Base-by-base conservation (phyloP, 1,139 yeast genomes). In the Debaryomycetaceae sp. region DNA sequence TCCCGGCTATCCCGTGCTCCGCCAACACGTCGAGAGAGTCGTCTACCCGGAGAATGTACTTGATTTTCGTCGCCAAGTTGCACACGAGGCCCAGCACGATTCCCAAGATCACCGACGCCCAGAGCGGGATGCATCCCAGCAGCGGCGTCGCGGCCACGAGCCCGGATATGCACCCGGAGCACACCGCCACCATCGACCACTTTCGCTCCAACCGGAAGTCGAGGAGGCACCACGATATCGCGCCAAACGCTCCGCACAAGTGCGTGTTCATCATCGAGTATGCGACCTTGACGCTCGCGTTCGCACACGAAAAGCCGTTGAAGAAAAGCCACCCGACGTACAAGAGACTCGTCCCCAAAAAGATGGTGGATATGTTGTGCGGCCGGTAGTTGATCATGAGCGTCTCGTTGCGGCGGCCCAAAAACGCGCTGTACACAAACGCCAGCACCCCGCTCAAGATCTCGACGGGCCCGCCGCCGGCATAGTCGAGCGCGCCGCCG, bases 381-480 rank as follows among this genome's bases (percentile, higher is more conserved):
- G 98, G 97, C 43, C 97, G 67, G 58, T 79, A 90, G 53, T 87
- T 87, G 43, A 85, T 76, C 71, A 86, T 71, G 36, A 82, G 65
- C 40, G 82, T 79, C 48, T 82, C 90, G 44, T 78, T 78, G 49
- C 96, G 68, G 45, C 82, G 73, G 7, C 96, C 95, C 32, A 86
- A 62, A 34, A 82, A 85, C 35, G 77, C 73, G 12, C 92, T 77
- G 44, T 80, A 80, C 7, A 82, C 95, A 45, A 87, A 77, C 2
- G 95, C 96, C 25, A 86, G 81, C 15, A 85, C 80, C 41, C 97
- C 97, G 19, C 93, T 77, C 22, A 85, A 70, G 32, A 90, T 83
- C 53, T 90, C 97, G 25, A 90, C 95, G 2, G 96, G 95, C 0
- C 97, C 97, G 30, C 96, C 96, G 23, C 98, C 98, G 20, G 98